Conservation (phyloP, 352 stramenopile genomes). For the Globisporangium carolinianum region DNA sequence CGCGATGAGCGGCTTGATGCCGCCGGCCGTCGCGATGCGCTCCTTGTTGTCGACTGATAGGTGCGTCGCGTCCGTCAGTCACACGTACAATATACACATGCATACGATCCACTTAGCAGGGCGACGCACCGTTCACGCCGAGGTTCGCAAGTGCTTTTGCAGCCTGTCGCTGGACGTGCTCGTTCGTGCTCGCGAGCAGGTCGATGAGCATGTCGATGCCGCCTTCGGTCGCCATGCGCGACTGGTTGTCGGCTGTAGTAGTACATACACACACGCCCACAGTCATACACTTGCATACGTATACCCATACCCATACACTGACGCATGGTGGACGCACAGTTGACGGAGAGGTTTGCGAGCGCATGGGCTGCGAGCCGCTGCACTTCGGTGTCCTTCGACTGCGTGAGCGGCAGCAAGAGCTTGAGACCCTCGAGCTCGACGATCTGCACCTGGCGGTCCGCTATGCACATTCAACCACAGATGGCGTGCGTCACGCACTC, state of each 20-base stretch:
- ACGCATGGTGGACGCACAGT: slow-evolving; percentile 41
- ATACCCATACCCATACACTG: background rate
- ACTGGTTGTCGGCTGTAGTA: slow-evolving; percentile 87
- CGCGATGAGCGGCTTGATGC: slow-evolving; percentile 83
- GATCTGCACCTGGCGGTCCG: slow-evolving; percentile 91
- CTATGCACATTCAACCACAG: slow-evolving; percentile 18
- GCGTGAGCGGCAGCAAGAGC: slow-evolving; percentile 89
- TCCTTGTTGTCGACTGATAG: slow-evolving; percentile 89
- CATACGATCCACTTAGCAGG: background rate
- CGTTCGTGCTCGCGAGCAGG: slow-evolving; percentile 76
- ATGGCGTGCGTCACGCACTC: too few relatives aligned
- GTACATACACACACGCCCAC: background rate
- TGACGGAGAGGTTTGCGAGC: slow-evolving; percentile 92
- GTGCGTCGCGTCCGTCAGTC: background rate
- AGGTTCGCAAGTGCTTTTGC: slow-evolving; percentile 93
- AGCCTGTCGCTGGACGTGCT: slow-evolving; percentile 90
- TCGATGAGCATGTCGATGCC: slow-evolving; percentile 93
- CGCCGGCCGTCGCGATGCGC: slow-evolving; percentile 85
- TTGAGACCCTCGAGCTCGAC: slow-evolving; percentile 91
- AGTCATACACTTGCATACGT: background rate
- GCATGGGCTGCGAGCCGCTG: slow-evolving; percentile 91
- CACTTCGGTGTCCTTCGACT: slow-evolving; percentile 90
- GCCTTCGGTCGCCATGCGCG: slow-evolving; percentile 89
- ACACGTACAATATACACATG: too few relatives aligned
- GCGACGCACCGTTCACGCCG: slow-evolving; percentile 78